phyloP scores from a whole-genome alignment of 2,329 filamentous ascomycete species.

The Conoideocrella luteorostrata region DNA sequence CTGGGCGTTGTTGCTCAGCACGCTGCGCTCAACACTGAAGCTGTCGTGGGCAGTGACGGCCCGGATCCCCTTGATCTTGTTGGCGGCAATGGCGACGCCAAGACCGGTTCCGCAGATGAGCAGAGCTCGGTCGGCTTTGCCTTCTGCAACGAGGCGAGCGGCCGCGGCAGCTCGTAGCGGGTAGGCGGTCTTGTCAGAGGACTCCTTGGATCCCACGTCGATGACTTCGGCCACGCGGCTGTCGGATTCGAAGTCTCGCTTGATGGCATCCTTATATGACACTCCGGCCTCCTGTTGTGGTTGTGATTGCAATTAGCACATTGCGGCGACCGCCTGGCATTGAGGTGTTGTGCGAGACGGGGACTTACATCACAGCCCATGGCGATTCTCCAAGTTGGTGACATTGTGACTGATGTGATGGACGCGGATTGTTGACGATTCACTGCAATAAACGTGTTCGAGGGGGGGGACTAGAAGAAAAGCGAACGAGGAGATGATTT shows the following conservation, averaged over 20 bases:
- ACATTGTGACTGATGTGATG: conserved; percentile 25
- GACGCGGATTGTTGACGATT: too few relatives aligned
- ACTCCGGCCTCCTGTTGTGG: conserved; percentile 59
- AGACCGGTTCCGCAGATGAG: conserved; percentile 82
- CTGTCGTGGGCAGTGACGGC: conserved; percentile 88
- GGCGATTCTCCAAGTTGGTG: conserved; percentile 45
- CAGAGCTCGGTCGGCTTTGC: conserved; percentile 68
- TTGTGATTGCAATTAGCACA: too few relatives aligned
- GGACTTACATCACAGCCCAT: conserved; percentile 49
- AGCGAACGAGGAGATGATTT: too few relatives aligned
- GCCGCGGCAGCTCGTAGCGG: conserved; percentile 72
- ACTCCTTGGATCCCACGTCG: conserved; percentile 65
- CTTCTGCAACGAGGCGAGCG: conserved; percentile 54
- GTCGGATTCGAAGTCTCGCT: conserved; percentile 62
- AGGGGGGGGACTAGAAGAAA: too few relatives aligned
- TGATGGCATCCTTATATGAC: conserved; percentile 72
- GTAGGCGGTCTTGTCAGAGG: conserved; percentile 72
- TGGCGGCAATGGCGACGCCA: conserved; percentile 81
- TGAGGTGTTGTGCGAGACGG: too few relatives aligned
- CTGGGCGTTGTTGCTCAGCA: conserved; percentile 81
- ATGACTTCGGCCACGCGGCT: conserved; percentile 59
- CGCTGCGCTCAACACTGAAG: conserved; percentile 73
- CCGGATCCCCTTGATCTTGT: conserved; percentile 77
- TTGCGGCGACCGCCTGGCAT: too few relatives aligned
- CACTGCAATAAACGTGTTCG: too few relatives aligned